These are phyloP conservation scores for Rhodomyrtus psidioides DNA, from an alignment of 441 rosid genomes.

Conservation along the genomic window DNA sequence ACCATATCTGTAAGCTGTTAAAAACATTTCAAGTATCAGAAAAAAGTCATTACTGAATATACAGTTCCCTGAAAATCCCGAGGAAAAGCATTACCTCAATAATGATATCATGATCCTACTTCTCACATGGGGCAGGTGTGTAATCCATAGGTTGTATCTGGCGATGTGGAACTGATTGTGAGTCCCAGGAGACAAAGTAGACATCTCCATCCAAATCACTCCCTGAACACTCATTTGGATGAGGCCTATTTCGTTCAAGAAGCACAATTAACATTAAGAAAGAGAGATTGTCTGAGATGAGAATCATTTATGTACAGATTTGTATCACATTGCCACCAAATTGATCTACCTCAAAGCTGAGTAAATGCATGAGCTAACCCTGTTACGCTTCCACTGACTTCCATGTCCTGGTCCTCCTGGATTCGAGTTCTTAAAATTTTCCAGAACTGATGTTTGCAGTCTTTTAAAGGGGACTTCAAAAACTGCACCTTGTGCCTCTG, in stretches of 20 bases:
- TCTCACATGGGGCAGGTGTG: slow-evolving; percentile 26
- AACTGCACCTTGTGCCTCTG: slow-evolving; percentile 13
- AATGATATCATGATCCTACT: slow-evolving; percentile 52
- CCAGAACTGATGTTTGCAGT: slow-evolving; percentile 19
- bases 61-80: neutral
- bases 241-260: slow-evolving; percentile 37
- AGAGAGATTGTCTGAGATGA: neutral
- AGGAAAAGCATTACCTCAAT: slow-evolving; percentile 33
- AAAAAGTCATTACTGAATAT: neutral
- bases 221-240: slow-evolving; percentile 78
- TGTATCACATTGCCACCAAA: too few relatives aligned
- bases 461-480: slow-evolving; percentile 27
- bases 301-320: neutral
- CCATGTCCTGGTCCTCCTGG: slow-evolving; percentile 2
- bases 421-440: slow-evolving; percentile 11
- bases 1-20: neutral
- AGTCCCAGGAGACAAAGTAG: slow-evolving; percentile 76
- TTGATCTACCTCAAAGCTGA: too few relatives aligned
- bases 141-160: slow-evolving; percentile 38
- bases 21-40: neutral
- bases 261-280: neutral
- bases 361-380: slow-evolving; percentile 1
- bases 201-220: slow-evolving; percentile 86
- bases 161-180: slow-evolving; percentile 34
- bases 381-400: slow-evolving; percentile 12